These are phyloP conservation scores for Xylaria grammica DNA, from an alignment of 495 filamentous ascomycete species.

Conservation along the genomic window DNA sequence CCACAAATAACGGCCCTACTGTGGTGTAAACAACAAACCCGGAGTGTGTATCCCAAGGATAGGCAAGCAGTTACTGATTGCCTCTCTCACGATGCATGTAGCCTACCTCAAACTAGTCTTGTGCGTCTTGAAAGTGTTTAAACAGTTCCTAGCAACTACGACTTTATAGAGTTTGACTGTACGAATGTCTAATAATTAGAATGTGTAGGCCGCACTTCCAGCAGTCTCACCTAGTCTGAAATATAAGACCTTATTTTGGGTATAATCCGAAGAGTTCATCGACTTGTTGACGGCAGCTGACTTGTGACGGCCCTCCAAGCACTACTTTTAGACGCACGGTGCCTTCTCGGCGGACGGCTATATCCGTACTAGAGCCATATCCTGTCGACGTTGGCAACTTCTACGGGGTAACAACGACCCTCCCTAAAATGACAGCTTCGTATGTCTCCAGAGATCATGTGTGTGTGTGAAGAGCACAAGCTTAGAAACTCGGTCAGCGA, in stretches of 20 bases:
- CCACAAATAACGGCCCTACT: neutral
- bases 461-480: neutral
- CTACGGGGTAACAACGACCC: slow-evolving; percentile 2
- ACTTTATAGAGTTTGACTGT: neutral
- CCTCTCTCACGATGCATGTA: neutral
- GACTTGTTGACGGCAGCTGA: neutral
- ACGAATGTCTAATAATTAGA: neutral
- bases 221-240: neutral
- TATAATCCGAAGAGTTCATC: neutral
- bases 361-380: neutral
- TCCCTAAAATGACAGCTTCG: neutral
- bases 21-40: neutral
- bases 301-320: neutral
- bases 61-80: neutral
- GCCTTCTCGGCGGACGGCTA: neutral
- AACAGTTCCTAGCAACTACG: neutral
- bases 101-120: neutral
- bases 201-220: neutral
- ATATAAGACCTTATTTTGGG: neutral
- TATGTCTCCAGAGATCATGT: neutral
- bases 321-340: neutral
- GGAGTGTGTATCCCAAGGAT: neutral
- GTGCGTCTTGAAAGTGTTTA: slow-evolving; percentile 2
- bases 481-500: neutral
- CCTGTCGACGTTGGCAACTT: neutral